These are phyloP conservation scores for Pyricularia sp. DNA, from an alignment of 2,329 filamentous ascomycete genomes.

Conservation along the genomic window DNA sequence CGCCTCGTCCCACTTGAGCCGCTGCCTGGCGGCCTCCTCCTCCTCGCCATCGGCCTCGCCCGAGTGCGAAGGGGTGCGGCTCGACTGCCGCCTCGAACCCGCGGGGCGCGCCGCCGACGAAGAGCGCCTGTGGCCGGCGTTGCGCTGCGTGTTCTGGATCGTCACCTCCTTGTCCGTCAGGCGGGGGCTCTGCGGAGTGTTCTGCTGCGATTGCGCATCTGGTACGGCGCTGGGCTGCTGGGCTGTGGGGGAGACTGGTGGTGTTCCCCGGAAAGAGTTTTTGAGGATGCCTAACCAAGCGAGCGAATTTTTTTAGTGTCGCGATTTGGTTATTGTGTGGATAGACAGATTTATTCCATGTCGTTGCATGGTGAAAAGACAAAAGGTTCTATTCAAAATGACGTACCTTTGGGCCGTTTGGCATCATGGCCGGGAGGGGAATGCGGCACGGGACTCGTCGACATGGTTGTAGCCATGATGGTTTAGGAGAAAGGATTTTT, in stretches of 20 bases:
- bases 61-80: slow-evolving; percentile 34
- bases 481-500: background rate
- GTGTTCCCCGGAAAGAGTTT: slow-evolving; percentile 64
- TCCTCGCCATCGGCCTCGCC: slow-evolving; percentile 23
- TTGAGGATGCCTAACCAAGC: slow-evolving; percentile 72
- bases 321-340: background rate
- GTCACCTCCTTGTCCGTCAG: slow-evolving; percentile 78
- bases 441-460: slow-evolving; percentile 27
- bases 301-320: background rate
- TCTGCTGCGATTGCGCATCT: background rate
- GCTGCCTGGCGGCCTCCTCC: slow-evolving; percentile 50
- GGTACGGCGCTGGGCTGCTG: slow-evolving; percentile 16
- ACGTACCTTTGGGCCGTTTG: slow-evolving; percentile 36
- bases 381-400: background rate
- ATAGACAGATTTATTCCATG: background rate
- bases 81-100: slow-evolving; percentile 65
- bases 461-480: slow-evolving; percentile 30
- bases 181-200: slow-evolving; percentile 30
- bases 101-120: slow-evolving; percentile 60
- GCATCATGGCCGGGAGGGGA: slow-evolving; percentile 29
- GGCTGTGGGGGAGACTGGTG: slow-evolving; percentile 36
- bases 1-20: slow-evolving; percentile 96
- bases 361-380: background rate
- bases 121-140: slow-evolving; percentile 80
- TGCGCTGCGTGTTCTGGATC: slow-evolving; percentile 87